Evolutionary conservation across 2,329 filamentous ascomycete species (phyloP).

Genomic region (Teratosphaeriaceae sp.): DNA sequence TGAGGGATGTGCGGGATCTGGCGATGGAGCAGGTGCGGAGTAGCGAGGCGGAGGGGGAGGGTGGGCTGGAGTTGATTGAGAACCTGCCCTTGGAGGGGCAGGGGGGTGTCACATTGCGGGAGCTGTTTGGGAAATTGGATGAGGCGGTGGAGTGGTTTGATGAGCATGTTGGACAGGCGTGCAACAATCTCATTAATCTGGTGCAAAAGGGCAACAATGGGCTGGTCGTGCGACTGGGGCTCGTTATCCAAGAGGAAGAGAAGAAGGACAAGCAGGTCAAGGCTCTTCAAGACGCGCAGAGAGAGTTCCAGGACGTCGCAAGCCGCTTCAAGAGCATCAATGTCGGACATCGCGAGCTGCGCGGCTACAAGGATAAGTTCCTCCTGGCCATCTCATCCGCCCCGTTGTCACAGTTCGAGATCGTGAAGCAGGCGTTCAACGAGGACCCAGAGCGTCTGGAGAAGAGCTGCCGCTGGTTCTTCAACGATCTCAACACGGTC

Average conservation of each 20-base stretch:
- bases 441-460: slow-evolving; percentile 77
- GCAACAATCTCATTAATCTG: slow-evolving; percentile 81
- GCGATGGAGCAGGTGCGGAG: slow-evolving; percentile 85
- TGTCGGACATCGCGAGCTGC: slow-evolving; percentile 73
- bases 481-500: slow-evolving; percentile 94
- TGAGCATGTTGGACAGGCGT: slow-evolving; percentile 82
- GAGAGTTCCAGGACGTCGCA: slow-evolving; percentile 92
- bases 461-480: slow-evolving; percentile 91
- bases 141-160: slow-evolving; percentile 91
- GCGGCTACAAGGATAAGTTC: slow-evolving; percentile 97
- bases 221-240: slow-evolving; percentile 81
- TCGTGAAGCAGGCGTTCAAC: slow-evolving; percentile 66
- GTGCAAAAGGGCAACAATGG: slow-evolving; percentile 82
- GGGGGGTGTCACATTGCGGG: slow-evolving; percentile 63
- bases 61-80: slow-evolving; percentile 92
- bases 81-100: slow-evolving; percentile 52
- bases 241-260: slow-evolving; percentile 93
- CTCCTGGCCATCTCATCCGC: slow-evolving; percentile 69
- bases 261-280: slow-evolving; percentile 89
- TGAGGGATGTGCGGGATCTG: slow-evolving; percentile 91
- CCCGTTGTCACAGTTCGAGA: slow-evolving; percentile 67
- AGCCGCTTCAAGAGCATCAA: slow-evolving; percentile 92
- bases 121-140: slow-evolving; percentile 83
- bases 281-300: slow-evolving; percentile 88
- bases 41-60: slow-evolving; percentile 64